These are phyloP conservation scores for Carallia brachiata DNA, from an alignment of 345 rosid genomes.

Conservation along the genomic window DNA sequence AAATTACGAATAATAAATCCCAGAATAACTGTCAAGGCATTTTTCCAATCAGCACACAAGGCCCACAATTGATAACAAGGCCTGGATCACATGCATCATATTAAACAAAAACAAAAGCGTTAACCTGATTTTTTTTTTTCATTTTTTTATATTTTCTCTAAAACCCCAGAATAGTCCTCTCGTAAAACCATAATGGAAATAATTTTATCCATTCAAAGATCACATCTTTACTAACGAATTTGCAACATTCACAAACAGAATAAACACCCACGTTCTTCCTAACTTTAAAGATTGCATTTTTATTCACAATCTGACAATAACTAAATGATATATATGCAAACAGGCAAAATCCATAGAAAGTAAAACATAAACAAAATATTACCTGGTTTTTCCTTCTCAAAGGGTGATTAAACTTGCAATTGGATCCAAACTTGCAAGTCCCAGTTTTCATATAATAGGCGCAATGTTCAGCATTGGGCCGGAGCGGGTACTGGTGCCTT, in stretches of 20 bases:
- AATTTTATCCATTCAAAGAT: neutral
- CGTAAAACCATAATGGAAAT: neutral
- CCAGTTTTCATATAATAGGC: slow-evolving; percentile 77
- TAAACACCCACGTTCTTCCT: neutral
- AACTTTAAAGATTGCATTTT: neutral
- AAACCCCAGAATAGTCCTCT: neutral
- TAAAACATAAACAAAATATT: neutral
- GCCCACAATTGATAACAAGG: too few species aligned
- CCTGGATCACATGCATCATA: too few species aligned
- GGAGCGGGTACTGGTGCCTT: slow-evolving; percentile 49
- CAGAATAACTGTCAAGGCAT: neutral
- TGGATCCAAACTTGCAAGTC: slow-evolving; percentile 73
- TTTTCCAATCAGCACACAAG: too few species aligned
- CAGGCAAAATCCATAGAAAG: neutral
- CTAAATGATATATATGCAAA: neutral
- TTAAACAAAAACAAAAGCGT: neutral
- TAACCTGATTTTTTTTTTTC: neutral
- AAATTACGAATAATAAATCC: neutral
- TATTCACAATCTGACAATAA: neutral
- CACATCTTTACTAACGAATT: neutral
- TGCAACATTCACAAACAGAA: neutral
- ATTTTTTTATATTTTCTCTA: neutral
- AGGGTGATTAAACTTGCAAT: slow-evolving; percentile 93
- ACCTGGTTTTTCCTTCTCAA: slow-evolving; percentile 57
- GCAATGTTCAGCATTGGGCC: slow-evolving; percentile 86